These are phyloP conservation scores for Elaeis oleifera DNA, from an alignment of 202 grass and related monocot species.

Conservation along the genomic window DNA sequence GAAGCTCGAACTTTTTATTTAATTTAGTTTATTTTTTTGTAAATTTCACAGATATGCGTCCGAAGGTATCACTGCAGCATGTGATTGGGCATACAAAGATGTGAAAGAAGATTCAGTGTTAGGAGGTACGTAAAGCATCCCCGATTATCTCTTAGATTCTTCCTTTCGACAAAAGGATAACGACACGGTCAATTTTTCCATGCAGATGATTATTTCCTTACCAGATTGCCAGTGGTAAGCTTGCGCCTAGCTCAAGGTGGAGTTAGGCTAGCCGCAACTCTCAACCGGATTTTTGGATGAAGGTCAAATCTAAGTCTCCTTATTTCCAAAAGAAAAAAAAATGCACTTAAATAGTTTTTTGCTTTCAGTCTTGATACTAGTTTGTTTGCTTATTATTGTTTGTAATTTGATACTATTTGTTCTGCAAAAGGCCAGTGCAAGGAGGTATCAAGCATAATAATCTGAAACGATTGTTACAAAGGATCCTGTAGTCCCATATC, in stretches of 20 bases:
- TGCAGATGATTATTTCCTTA: slow-evolving; percentile 53
- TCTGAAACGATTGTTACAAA: no score
- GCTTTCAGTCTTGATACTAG: no score
- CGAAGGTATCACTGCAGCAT: slow-evolving; percentile 49
- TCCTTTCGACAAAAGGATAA: neutral
- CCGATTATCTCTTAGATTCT: neutral
- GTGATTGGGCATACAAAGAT: slow-evolving; percentile 51
- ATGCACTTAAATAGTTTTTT: no score
- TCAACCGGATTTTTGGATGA: slow-evolving; percentile 36
- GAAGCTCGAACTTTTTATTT: neutral
- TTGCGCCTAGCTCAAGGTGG: slow-evolving; percentile 41
- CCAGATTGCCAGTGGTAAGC: slow-evolving; percentile 36
- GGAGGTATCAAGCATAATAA: no score
- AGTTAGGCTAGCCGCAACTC: slow-evolving; percentile 44
- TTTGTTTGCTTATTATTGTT: no score
- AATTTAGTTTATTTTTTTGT: neutral
- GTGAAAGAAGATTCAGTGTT: slow-evolving; percentile 29
- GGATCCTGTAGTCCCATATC: no score
- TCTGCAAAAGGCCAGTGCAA: no score
- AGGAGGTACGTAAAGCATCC: slow-evolving; percentile 18
- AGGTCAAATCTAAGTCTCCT: no score
- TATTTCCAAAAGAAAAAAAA: no score
- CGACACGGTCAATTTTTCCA: neutral
- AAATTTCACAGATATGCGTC: slow-evolving; percentile 36
- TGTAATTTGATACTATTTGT: no score